phyloP scores from a whole-genome alignment of 805 yeast genomes.

The Lachancea dasiensis region DNA sequence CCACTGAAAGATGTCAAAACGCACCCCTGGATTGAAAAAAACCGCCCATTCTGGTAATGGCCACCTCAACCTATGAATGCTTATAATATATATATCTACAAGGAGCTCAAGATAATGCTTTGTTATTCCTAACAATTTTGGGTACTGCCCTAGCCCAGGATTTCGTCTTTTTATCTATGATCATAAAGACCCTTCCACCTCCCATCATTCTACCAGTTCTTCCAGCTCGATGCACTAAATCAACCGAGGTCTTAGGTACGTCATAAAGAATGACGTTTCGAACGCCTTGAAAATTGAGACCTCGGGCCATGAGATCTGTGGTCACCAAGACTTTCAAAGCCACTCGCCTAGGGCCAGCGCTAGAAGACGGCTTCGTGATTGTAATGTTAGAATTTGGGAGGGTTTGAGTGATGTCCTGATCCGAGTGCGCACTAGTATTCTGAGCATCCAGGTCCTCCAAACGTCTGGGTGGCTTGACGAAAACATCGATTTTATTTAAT shows the following conservation, averaged over 20 bases:
- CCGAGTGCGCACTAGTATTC: conserved; percentile 3
- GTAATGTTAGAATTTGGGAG: conserved; percentile 12
- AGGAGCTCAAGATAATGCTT: conserved; percentile 27
- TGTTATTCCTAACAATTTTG: conserved; percentile 51
- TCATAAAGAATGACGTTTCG: conserved; percentile 80
- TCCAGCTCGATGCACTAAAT: conserved; percentile 85
- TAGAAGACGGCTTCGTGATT: conserved; percentile 1
- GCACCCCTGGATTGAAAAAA: conserved; percentile 81
- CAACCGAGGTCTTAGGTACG: conserved; percentile 78
- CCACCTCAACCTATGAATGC: background rate
- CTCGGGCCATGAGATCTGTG: conserved; percentile 86
- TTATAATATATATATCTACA: conserved; percentile 1
- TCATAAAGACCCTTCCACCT: conserved; percentile 79
- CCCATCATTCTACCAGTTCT: conserved; percentile 92
- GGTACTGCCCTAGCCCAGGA: conserved; percentile 82
- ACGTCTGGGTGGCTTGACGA: conserved; percentile 53
- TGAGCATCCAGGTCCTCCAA: conserved; percentile 28
- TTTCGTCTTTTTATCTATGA: conserved; percentile 61
- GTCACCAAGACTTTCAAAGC: conserved; percentile 68
- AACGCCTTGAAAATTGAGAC: conserved; percentile 77
- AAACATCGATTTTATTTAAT: conserved; percentile 47
- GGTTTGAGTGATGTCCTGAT: background rate
- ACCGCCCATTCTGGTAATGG: conserved; percentile 54
- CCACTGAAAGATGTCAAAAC: conserved; percentile 51
- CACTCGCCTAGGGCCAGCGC: conserved; percentile 23